A percentile compares a stretch with the other conserved stretches of the same genome.
phyloP scores from a whole-genome alignment of 768 basidiomycete genomes.

The Macrocybe gigantea region DNA sequence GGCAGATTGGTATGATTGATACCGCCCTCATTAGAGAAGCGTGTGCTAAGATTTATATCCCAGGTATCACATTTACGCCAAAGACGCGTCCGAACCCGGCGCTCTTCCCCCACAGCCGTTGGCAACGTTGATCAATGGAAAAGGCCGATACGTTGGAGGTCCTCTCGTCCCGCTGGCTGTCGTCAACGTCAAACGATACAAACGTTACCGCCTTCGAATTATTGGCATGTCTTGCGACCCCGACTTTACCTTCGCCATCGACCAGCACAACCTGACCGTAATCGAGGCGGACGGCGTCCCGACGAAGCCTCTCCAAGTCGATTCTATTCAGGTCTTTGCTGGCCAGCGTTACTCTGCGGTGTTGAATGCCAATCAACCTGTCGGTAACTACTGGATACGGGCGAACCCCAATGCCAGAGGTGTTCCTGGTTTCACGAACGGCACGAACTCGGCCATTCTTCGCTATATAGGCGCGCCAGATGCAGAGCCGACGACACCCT shows the following conservation, averaged over 20 bases:
- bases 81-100: slow-evolving; percentile 12
- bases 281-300: slow-evolving; percentile 33
- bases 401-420: slow-evolving; percentile 6
- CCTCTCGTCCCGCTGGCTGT: slow-evolving; percentile 30
- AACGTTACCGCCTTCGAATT: slow-evolving; percentile 43
- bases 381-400: slow-evolving; percentile 37
- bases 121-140: slow-evolving; percentile 27
- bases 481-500: slow-evolving; percentile 27
- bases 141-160: slow-evolving; percentile 32
- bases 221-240: slow-evolving; percentile 31
- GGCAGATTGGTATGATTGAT: slow-evolving; percentile 20
- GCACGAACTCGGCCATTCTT: slow-evolving; percentile 36
- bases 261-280: slow-evolving; percentile 19
- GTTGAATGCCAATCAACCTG: slow-evolving; percentile 27
- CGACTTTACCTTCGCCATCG: slow-evolving; percentile 20
- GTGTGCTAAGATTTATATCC: background rate
- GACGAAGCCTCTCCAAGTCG: slow-evolving; percentile 25
- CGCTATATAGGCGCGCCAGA: slow-evolving; percentile 26
- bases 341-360: slow-evolving; percentile 40
- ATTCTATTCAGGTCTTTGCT: slow-evolving; percentile 30
- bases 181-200: slow-evolving; percentile 28
- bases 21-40: background rate
- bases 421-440: slow-evolving; percentile 19
- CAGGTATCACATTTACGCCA: slow-evolving; percentile 9
- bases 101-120: slow-evolving; percentile 12